phyloP scores from a whole-genome alignment of 768 basidiomycete species.

The Trametes gibbosa region DNA sequence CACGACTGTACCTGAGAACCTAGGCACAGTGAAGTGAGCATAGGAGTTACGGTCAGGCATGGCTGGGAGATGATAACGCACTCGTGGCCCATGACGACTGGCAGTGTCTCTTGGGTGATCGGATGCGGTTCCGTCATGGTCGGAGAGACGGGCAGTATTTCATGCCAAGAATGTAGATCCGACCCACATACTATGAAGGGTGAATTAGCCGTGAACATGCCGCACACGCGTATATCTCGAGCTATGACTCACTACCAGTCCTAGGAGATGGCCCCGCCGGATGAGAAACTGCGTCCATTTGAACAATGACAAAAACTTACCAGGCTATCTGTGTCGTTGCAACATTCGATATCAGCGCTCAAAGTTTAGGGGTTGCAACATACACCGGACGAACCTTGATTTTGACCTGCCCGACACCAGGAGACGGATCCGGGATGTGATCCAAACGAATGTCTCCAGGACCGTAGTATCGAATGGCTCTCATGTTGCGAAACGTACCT shows the following conservation, averaged over 20 bases:
- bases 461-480: slow-evolving; percentile 45
- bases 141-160: slow-evolving; percentile 27
- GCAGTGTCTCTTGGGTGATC: slow-evolving; percentile 39
- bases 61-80: slow-evolving; percentile 16
- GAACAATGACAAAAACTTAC: neutral
- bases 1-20: slow-evolving; percentile 24
- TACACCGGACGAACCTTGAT: slow-evolving; percentile 35
- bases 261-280: neutral
- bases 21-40: neutral
- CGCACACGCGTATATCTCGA: too few species aligned
- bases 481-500: slow-evolving; percentile 27
- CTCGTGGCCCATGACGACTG: slow-evolving; percentile 48
- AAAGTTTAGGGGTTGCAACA: too few species aligned
- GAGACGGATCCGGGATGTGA: slow-evolving; percentile 37
- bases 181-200: slow-evolving; percentile 40
- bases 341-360: too few species aligned
- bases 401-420: slow-evolving; percentile 41
- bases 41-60: neutral
- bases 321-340: slow-evolving; percentile 12
- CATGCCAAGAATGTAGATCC: slow-evolving; percentile 45
- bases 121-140: slow-evolving; percentile 34
- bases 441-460: slow-evolving; percentile 44
- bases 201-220: too few species aligned
- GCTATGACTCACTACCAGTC: neutral
- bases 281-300: too few species aligned